Evolutionary conservation across 768 basidiomycete genomes (phyloP), one percentile per base, ranked within the genome.

Genomic region (Leccinum rimulosum): DNA sequence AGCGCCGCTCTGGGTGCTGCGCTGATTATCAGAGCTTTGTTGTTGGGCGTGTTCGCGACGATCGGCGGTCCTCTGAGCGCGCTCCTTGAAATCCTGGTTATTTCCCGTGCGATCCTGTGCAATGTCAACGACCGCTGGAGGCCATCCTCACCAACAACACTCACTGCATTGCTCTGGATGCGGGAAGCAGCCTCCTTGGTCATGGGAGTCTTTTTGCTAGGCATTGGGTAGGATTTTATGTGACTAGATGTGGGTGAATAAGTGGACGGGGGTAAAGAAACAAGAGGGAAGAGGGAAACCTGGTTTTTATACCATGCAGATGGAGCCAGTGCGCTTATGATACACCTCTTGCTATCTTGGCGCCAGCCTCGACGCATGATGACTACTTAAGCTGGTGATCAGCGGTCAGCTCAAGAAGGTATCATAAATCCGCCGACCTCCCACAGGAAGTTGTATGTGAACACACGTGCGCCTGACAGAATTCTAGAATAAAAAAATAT

Each of bases 111-210:
- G 27, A 22, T 62, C 61, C 59, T 62, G 48, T 4, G 1, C 33
- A 14, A 8, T 36, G 48, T 62, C 38, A 60, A 52, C 35, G 5
- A 49, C n/a, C 43, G 28, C 4, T 28, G 48, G 1, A 7, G 33
- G 27, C 31, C n/a, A 17, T 17, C 17, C 5, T 45, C 7, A 25
- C 48, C 50, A 43, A 45, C 15, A 36, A 25, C 7, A 40, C 55
- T 53, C 55, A 61, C 61, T 10, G 61, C 17, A 40, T 62, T 43
- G 17, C 52, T 51, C n/a, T 62, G 61, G 55, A 61, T 61, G 14
- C 59, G 59, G 0, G 48, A 19, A 1, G 61, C 59, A 33, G 47
- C 61, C 1, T 36, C 35, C 35, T 36, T 36, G 35, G 12, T 14
- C 35, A 36, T 36, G 14, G 35, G 35, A 4, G 12, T n/a, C n/a